These are phyloP conservation scores for Amyloporia xantha DNA, from an alignment of 768 basidiomycete genomes.

Conservation along the genomic window DNA sequence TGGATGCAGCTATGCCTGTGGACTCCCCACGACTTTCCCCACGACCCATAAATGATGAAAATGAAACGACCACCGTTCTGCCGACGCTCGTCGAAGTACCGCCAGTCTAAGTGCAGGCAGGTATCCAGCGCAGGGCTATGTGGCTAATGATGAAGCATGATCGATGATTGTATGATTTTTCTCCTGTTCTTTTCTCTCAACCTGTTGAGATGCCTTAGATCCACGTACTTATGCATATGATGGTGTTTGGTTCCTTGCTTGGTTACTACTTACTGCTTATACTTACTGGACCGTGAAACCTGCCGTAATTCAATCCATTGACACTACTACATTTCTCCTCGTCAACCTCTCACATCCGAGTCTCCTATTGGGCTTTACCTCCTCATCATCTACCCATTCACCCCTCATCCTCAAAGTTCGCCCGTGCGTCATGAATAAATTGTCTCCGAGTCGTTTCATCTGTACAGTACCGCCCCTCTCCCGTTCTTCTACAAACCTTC, in stretches of 20 bases:
- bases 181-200: no score
- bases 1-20: no score
- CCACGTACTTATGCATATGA: neutral
- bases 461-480: neutral
- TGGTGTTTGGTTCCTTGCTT: neutral
- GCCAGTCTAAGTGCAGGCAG: neutral
- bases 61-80: conserved; percentile 14
- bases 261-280: neutral
- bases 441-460: neutral
- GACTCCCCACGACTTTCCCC: conserved; percentile 9
- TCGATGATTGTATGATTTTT: no score
- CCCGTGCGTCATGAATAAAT: neutral
- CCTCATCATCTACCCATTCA: neutral
- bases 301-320: neutral
- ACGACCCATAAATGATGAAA: conserved; percentile 10
- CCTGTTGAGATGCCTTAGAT: no score
- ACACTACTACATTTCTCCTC: neutral
- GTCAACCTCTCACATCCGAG: no score
- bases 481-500: no score
- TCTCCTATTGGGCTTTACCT: no score
- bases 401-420: neutral
- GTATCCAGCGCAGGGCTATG: no score
- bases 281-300: conserved; percentile 1
- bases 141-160: no score
- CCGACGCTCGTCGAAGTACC: neutral